Evolutionary conservation across 1,139 yeast species (phyloP).

Genomic region (Eremothecium cymbalariae): DNA sequence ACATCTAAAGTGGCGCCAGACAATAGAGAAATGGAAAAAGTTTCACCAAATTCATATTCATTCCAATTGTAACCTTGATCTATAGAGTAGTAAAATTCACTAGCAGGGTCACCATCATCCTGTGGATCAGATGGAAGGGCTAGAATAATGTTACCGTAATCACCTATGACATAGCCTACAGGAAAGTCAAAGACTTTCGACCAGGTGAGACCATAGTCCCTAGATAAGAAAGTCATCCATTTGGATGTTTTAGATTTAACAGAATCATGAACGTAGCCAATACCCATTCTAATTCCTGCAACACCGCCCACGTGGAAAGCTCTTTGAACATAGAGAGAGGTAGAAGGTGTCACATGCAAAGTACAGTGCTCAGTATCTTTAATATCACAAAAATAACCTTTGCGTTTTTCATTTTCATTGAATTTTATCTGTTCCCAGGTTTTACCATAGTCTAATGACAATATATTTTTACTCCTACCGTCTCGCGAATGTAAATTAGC

Average conservation of each 20-base stretch:
- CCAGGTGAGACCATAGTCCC: slow-evolving; percentile 80
- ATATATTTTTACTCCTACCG: no score
- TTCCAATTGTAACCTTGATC: slow-evolving; percentile 71
- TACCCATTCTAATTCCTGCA: background rate
- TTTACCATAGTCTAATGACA: slow-evolving; percentile 58
- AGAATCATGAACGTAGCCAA: slow-evolving; percentile 14
- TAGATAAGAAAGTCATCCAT: slow-evolving; percentile 49
- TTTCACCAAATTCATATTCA: slow-evolving; percentile 40
- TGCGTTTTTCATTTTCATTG: slow-evolving; percentile 35
- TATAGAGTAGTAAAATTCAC: slow-evolving; percentile 48
- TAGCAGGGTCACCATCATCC: slow-evolving; percentile 24
- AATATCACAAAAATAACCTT: slow-evolving; percentile 49
- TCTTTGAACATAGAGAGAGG: background rate
- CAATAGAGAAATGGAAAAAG: slow-evolving; percentile 24
- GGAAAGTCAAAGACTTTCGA: slow-evolving; percentile 46
- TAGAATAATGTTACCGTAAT: slow-evolving; percentile 67
- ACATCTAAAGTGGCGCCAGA: slow-evolving; percentile 59
- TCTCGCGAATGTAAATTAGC: no score
- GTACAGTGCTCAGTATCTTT: slow-evolving; percentile 1
- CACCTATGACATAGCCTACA: slow-evolving; percentile 59
- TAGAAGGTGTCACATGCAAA: background rate
- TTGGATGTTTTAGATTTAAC: slow-evolving; percentile 1
- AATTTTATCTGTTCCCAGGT: slow-evolving; percentile 51
- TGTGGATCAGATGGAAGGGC: slow-evolving; percentile 39
- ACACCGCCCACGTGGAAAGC: background rate